Evolutionary conservation across 192 early-diverging fungal genomes (phyloP), one percentile per base, ranked within the genome.

Genomic region (Mortierella claussenii): DNA sequence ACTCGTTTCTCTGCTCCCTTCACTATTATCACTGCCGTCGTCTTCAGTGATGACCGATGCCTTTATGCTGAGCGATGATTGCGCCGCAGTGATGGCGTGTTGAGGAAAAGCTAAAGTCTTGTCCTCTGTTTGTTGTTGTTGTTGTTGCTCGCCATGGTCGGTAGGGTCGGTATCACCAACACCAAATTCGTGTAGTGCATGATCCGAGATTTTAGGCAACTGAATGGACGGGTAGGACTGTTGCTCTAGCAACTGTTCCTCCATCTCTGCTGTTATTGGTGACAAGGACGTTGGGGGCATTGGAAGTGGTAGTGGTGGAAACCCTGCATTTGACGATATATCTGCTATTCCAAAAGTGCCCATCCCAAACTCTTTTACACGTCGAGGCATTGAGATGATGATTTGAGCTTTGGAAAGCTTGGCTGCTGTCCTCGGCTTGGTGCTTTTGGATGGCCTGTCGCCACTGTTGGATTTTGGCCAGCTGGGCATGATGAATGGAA

Each of bases 301-400:
- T n/a, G n/a, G n/a, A n/a, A n/a, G n/a, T n/a, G n/a, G n/a, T n/a
- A n/a, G n/a, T n/a, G n/a, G n/a, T n/a, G n/a, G n/a, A n/a, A n/a
- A n/a, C n/a, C n/a, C n/a, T n/a, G n/a, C n/a, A n/a, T n/a, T n/a
- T n/a, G n/a, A n/a, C n/a, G n/a, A n/a, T n/a, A n/a, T n/a, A n/a
- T n/a, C 27, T 18, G 56, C 60, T 20, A 44, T 57, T 2, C 69
- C 69, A 53, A 74, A 74, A 7, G 61, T 65, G 17, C 45, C 61
- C 55, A 65, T 65, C 2, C 61, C 69, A 65, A 74, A 65, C 48
- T 74, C 69, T 34, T 52, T 52, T 43, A 45, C 58, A 18, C 48
- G 34, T 36, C 61, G 36, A 21, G 69, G 69, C 69, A 74, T 74
- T 4, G 62, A n/a, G 13, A 74, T 74, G 8, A 65, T 47, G 17